Evolutionary conservation across 176 grass and related monocot species (phyloP).

Genomic region (Triticum urartu): DNA sequence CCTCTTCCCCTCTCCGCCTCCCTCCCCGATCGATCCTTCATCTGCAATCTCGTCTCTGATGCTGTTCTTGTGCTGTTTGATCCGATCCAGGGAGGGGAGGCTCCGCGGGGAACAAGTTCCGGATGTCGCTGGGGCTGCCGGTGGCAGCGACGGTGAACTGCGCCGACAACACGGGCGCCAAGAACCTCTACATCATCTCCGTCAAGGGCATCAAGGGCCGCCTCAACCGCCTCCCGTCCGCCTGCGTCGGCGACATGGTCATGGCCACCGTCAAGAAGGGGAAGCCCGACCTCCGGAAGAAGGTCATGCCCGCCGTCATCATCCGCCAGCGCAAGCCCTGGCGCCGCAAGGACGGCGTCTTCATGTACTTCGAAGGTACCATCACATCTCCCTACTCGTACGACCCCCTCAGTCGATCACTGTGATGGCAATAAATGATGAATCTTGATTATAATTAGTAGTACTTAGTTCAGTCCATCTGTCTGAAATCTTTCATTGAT

Average conservation of each 20-base stretch:
- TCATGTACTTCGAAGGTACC: conserved; percentile 72
- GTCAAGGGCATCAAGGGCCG: conserved; percentile 72
- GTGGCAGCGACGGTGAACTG: conserved; percentile 66
- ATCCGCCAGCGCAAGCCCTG: conserved; percentile 61
- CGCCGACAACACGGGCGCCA: conserved; percentile 54
- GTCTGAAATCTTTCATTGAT: not conserved
- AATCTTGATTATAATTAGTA: no score
- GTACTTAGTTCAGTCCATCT: not conserved
- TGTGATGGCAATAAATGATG: not conserved
- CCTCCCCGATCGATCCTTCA: not conserved
- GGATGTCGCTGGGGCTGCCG: conserved; percentile 60
- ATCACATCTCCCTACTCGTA: not conserved
- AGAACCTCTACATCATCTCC: conserved; percentile 70
- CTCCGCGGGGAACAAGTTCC: conserved; percentile 60
- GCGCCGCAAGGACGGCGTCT: conserved; percentile 69
- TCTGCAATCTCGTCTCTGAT: not conserved
- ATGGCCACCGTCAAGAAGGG: conserved; percentile 82
- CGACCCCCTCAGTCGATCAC: not conserved
- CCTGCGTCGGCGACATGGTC: conserved; percentile 74
- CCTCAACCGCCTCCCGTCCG: conserved; percentile 61
- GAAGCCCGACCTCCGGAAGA: conserved; percentile 62
- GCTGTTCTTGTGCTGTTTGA: not conserved
- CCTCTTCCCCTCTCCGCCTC: not conserved
- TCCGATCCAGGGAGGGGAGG: conserved; percentile 42
- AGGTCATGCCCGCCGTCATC: conserved; percentile 69